These are phyloP conservation scores for Pseudocercospora vitis DNA, from an alignment of 2,329 filamentous ascomycete genomes.

Conservation along the genomic window DNA sequence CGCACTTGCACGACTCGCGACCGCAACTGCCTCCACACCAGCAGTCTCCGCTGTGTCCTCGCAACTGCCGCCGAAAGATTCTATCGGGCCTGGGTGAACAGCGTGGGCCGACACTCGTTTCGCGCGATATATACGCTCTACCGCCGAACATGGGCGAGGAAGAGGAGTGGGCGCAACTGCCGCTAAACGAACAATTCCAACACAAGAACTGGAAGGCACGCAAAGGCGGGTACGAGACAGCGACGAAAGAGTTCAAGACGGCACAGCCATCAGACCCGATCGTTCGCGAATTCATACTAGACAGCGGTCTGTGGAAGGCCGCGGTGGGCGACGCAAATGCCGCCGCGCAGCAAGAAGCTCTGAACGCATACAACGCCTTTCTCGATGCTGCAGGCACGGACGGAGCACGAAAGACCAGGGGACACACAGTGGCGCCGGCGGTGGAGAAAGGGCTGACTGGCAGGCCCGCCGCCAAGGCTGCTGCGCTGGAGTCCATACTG, in stretches of 20 bases:
- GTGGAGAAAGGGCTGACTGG: conserved; percentile 92
- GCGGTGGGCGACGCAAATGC: conserved; percentile 95
- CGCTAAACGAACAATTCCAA: conserved; percentile 74
- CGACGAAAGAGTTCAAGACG: conserved; percentile 78
- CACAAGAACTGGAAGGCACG: conserved; percentile 98
- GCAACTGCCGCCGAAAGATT: too few relatives aligned
- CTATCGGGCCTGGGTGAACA: too few relatives aligned
- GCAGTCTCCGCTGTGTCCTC: background rate
- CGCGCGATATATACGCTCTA: background rate
- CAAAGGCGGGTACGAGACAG: conserved; percentile 92
- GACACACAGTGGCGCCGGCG: conserved; percentile 71
- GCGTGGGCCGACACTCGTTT: background rate
- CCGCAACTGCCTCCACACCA: background rate
- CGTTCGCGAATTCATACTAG: conserved; percentile 83
- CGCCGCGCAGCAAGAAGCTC: conserved; percentile 90
- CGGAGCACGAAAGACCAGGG: conserved; percentile 66
- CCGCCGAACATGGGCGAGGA: conserved; percentile 72
- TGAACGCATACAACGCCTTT: conserved; percentile 85
- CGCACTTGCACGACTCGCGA: conserved; percentile 4
- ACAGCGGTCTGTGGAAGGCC: conserved; percentile 84
- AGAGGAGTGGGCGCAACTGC: conserved; percentile 78
- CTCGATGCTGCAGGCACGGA: conserved; percentile 85
- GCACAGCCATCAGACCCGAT: conserved; percentile 81
- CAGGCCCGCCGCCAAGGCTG: conserved; percentile 83
- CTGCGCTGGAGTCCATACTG: conserved; percentile 79